phyloP scores from a whole-genome alignment of 2,329 filamentous ascomycete species.

The Phialophora tarda region DNA sequence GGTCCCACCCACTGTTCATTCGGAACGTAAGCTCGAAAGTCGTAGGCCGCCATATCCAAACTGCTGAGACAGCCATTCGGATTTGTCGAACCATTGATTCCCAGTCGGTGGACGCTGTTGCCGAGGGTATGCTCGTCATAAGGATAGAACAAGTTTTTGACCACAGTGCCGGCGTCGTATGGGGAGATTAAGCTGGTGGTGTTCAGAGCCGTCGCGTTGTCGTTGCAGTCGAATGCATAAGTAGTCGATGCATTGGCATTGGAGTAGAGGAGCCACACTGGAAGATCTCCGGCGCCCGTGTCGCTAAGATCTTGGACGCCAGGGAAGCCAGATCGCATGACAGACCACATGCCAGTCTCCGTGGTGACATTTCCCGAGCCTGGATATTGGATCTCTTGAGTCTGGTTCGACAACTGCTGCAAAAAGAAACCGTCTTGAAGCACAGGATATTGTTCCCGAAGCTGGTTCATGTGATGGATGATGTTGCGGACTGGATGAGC shows the following conservation, averaged over 20 bases:
- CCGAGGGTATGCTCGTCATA: conserved; percentile 63
- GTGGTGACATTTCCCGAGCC: conserved; percentile 60
- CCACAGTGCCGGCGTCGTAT: conserved; percentile 59
- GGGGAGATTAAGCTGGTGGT: conserved; percentile 61
- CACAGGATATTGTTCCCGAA: conserved; percentile 62
- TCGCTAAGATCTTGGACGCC: conserved; percentile 57
- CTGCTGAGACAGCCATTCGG: conserved; percentile 62
- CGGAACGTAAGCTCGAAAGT: conserved; percentile 66
- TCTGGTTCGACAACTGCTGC: conserved; percentile 63
- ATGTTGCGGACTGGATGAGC: conserved; percentile 66
- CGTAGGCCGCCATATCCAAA: conserved; percentile 61
- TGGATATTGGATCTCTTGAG: conserved; percentile 56
- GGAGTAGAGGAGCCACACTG: conserved; percentile 54
- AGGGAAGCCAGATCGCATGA: conserved; percentile 58
- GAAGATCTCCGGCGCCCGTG: conserved; percentile 47
- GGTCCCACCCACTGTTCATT: conserved; percentile 57
- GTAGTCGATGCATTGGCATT: conserved; percentile 56
- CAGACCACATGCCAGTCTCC: conserved; percentile 66
- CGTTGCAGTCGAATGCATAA: conserved; percentile 65
- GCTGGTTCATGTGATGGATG: conserved; percentile 66
- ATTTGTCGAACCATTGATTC: conserved; percentile 54
- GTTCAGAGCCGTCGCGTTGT: conserved; percentile 42
- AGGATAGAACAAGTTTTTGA: conserved; percentile 68
- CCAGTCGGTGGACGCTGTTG: conserved; percentile 53
- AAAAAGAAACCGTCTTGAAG: conserved; percentile 66